phyloP scores from a whole-genome alignment of 352 stramenopile species.

The Phytophthora citrophthora region DNA sequence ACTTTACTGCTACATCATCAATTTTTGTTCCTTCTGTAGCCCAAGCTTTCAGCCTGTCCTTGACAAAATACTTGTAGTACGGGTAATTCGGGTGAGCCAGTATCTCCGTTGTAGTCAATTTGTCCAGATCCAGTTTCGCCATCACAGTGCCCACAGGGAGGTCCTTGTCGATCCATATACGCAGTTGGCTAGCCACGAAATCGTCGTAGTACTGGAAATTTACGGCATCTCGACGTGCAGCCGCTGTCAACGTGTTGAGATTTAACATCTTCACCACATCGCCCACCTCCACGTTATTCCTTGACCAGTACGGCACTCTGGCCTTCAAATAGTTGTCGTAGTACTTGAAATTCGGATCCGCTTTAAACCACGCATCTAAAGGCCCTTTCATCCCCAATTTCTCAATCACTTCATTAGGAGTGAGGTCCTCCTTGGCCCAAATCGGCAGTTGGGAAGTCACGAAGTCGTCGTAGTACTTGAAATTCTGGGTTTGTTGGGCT shows the following conservation, averaged over 20 bases:
- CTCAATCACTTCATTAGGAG: slow-evolving; percentile 1
- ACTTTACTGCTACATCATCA: neutral
- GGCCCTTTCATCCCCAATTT: slow-evolving; percentile 2
- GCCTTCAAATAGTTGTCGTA: slow-evolving; percentile 9
- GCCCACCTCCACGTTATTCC: neutral
- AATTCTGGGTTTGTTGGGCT: neutral
- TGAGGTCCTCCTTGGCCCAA: slow-evolving; percentile 16
- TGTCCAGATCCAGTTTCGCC: slow-evolving; percentile 10
- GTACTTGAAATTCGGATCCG: slow-evolving; percentile 17
- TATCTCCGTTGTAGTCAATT: slow-evolving; percentile 3
- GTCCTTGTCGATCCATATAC: neutral
- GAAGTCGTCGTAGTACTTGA: slow-evolving; percentile 23
- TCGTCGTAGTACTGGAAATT: slow-evolving; percentile 22
- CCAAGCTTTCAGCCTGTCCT: slow-evolving; percentile 11
- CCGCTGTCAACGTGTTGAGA: slow-evolving; percentile 5
- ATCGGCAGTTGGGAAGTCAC: slow-evolving; percentile 14
- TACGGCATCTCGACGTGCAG: neutral
- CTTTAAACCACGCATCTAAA: neutral
- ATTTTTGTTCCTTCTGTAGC: neutral
- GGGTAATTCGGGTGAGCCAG: slow-evolving; percentile 13
- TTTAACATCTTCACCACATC: slow-evolving; percentile 1
- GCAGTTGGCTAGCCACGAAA: slow-evolving; percentile 9
- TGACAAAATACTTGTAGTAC: slow-evolving; percentile 21
- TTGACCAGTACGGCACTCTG: slow-evolving; percentile 3
- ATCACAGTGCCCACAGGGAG: slow-evolving; percentile 1